Percentiles rank a stretch among this genome's conserved stretches.
Conservation (phyloP, 148 eudicot genomes). For the Cornus controversa region DNA sequence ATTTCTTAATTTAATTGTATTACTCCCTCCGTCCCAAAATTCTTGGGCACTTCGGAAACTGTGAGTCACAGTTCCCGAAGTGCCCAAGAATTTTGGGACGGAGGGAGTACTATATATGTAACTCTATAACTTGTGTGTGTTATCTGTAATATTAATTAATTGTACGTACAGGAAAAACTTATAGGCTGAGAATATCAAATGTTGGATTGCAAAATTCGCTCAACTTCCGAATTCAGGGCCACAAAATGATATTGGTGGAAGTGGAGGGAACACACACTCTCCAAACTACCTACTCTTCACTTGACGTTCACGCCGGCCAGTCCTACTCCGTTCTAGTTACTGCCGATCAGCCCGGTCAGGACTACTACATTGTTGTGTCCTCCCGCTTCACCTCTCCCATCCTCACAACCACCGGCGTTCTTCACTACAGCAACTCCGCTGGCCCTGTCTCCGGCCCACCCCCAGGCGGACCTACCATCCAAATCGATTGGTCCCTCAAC, state of each 20-base stretch:
- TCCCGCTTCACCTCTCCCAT: conserved; percentile 70
- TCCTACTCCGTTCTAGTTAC: conserved; percentile 85
- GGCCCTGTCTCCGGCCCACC: conserved; percentile 67
- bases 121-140: too few relatives aligned
- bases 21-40: too few relatives aligned
- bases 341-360: conserved; percentile 75
- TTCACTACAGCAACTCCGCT: conserved; percentile 71
- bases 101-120: too few relatives aligned
- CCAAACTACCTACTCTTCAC: conserved; percentile 76
- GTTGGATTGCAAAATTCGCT: conserved; percentile 86
- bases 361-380: conserved; percentile 83
- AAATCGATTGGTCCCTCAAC: conserved; percentile 85
- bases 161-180: conserved; percentile 91
- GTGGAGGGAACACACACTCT: conserved; percentile 96
- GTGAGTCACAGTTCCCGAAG: too few relatives aligned
- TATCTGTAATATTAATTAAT: too few relatives aligned
- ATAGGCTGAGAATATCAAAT: conserved; percentile 87
- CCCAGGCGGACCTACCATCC: conserved; percentile 91
- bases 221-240: conserved; percentile 89
- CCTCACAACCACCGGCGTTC: conserved; percentile 60
- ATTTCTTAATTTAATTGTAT: too few relatives aligned
- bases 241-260: conserved; percentile 82
- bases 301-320: conserved; percentile 88
- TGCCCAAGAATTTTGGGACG: too few relatives aligned
- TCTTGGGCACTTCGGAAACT: too few relatives aligned